Evolutionary conservation across 768 basidiomycete species (phyloP).

Genomic region (Cystofilobasidium bisporidii): DNA sequence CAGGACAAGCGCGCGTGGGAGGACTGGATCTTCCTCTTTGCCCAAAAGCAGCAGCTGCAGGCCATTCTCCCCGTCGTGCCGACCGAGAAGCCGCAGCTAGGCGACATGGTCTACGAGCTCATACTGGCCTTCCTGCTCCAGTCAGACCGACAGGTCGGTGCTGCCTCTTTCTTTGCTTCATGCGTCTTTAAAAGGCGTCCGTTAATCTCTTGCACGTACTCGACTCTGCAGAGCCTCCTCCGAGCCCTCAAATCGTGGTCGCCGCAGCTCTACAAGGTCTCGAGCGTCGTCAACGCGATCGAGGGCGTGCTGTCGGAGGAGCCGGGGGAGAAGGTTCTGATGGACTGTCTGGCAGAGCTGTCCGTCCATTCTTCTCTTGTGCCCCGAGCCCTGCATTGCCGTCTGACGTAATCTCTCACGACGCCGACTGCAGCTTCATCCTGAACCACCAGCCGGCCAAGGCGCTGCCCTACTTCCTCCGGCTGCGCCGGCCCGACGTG

Average conservation of each 20-base stretch:
- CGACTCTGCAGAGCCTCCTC: slow-evolving; percentile 72
- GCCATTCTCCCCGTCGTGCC: slow-evolving; percentile 83
- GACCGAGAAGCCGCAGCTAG: slow-evolving; percentile 66
- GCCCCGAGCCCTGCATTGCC: no score
- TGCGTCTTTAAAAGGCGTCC: not conserved
- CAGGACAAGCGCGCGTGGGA: slow-evolving; percentile 81
- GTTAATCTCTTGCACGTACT: no score
- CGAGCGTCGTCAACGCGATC: slow-evolving; percentile 79
- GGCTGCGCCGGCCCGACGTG: slow-evolving; percentile 75
- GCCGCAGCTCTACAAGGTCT: slow-evolving; percentile 73
- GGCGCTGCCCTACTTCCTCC: slow-evolving; percentile 80
- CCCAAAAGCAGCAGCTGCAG: slow-evolving; percentile 68
- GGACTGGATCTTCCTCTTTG: slow-evolving; percentile 85
- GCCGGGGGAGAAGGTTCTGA: slow-evolving; percentile 48
- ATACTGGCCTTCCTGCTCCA: slow-evolving; percentile 75
- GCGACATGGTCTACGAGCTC: slow-evolving; percentile 86
- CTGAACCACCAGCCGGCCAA: slow-evolving; percentile 86
- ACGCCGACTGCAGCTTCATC: slow-evolving; percentile 51
- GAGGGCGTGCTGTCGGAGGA: slow-evolving; percentile 53
- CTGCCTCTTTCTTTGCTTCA: slow-evolving; percentile 41
- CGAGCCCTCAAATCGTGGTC: slow-evolving; percentile 83
- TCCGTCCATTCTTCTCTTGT: slow-evolving; percentile 39
- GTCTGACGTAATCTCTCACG: slow-evolving; percentile 6
- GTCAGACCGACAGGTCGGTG: slow-evolving; percentile 65
- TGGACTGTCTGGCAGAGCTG: slow-evolving; percentile 92